A percentile compares a stretch with the other conserved stretches of the same genome.
Conservation (phyloP, 805 yeast genomes). For the Cyberlindnera petersonii region DNA sequence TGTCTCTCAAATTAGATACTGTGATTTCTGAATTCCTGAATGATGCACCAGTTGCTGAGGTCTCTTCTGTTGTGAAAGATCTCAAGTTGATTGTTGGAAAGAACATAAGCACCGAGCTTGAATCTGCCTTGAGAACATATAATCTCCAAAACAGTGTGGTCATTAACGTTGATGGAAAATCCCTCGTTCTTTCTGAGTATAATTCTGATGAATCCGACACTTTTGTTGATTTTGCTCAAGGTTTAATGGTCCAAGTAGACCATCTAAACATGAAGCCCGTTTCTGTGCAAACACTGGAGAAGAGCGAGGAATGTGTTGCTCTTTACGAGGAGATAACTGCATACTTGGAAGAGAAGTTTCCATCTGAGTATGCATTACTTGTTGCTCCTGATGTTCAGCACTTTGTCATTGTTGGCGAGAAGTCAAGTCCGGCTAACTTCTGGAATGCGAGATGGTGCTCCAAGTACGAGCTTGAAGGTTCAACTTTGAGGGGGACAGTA, state of each 20-base stretch:
- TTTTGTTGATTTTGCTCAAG: constrained; percentile 49
- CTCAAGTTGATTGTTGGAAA: constrained; percentile 41
- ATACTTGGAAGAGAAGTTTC: constrained; percentile 66
- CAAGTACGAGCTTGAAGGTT: constrained; percentile 42
- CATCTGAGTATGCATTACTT: constrained; percentile 45
- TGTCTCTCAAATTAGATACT: constrained; percentile 8
- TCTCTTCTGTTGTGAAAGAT: constrained; percentile 36
- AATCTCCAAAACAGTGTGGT: constrained; percentile 37
- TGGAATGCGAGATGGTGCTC: constrained; percentile 91
- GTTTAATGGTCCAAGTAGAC: constrained; percentile 55
- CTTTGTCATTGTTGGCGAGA: constrained; percentile 65
- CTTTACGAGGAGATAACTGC: constrained; percentile 21
- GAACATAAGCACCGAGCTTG: constrained; percentile 32
- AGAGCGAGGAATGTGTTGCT: constrained; percentile 18
- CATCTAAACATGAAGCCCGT: constrained; percentile 44
- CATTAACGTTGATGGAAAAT: constrained; percentile 28
- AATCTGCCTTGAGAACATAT: constrained; percentile 37
- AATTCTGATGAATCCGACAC: constrained; percentile 45
- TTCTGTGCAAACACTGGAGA: constrained; percentile 43
- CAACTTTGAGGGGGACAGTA: constrained; percentile 48
- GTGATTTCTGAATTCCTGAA: constrained; percentile 10
- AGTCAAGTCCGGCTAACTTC: constrained; percentile 68
- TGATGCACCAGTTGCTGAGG: constrained; percentile 17
- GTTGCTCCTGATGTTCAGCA: constrained; percentile 24
- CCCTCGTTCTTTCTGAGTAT: constrained; percentile 37